Conservation (phyloP, 129 eudicot genomes). For the Artemisia argyi region DNA sequence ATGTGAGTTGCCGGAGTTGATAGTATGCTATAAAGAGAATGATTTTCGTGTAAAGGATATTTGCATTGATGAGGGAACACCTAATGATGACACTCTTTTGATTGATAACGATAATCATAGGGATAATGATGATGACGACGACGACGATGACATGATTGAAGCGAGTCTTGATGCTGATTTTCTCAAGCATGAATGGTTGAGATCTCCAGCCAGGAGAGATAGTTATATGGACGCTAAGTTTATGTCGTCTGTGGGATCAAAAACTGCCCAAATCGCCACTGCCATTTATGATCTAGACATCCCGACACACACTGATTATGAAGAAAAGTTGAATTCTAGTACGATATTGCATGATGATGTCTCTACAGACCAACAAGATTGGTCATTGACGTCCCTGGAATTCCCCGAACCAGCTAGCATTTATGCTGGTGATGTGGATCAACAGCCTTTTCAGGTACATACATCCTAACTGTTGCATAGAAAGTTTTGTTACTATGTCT, state of each 20-base stretch:
- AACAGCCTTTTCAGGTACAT: slow-evolving; percentile 50
- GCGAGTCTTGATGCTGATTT: slow-evolving; percentile 31
- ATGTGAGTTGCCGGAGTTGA: slow-evolving; percentile 59
- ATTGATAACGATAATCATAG: slow-evolving; percentile 18
- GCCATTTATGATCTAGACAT: slow-evolving; percentile 4
- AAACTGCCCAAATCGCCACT: slow-evolving; percentile 8
- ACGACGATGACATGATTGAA: slow-evolving; percentile 26
- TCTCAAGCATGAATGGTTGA: slow-evolving; percentile 27
- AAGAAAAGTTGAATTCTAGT: slow-evolving; percentile 18
- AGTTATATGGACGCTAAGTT: slow-evolving; percentile 12
- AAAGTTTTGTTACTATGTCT: too few species aligned
- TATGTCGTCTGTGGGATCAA: not conserved
- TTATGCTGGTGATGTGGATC: slow-evolving; percentile 31
- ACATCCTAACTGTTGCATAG: not conserved
- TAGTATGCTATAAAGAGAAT: slow-evolving; percentile 68
- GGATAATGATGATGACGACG: slow-evolving; percentile 24
- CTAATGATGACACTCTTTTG: slow-evolving; percentile 33
- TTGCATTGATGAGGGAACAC: slow-evolving; percentile 58
- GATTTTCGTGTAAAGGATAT: slow-evolving; percentile 55
- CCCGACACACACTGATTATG: slow-evolving; percentile 22
- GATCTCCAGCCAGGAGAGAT: slow-evolving; percentile 33
- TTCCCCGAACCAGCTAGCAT: slow-evolving; percentile 20
- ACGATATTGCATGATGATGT: slow-evolving; percentile 18
- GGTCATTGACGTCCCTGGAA: slow-evolving; percentile 8
- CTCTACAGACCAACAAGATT: slow-evolving; percentile 10